Base-by-base conservation (phyloP, 345 rosid genomes). In the Fremontodendron californicum region DNA sequence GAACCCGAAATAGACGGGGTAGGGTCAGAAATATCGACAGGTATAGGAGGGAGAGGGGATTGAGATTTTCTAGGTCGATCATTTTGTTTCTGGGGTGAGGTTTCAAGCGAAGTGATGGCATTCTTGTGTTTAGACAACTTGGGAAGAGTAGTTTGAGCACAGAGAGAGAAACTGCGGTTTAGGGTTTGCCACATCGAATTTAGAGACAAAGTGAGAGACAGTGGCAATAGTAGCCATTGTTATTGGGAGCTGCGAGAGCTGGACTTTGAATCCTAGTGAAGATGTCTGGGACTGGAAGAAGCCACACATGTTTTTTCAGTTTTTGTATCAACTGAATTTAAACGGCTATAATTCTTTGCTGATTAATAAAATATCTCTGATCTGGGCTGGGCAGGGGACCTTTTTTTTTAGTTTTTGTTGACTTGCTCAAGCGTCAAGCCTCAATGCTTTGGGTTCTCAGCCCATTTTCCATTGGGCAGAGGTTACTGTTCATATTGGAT, bases 61-160 rank as follows among this genome's bases (percentile, higher is more conserved):
- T 61, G 74, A 37, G 67, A 11, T 40, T 75, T 33, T 13, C 19
- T 62, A 23, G 75, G 58, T 33, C 76, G 63, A 45, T 37, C 16
- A 11, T 60, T 31, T 1, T 76, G 81, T 9, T 68, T 51, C 15
- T 11, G 66, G 16, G 88, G 76, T 40, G 87, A 81, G 48, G 75
- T 75, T 3, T 81, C 77, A 27, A 77, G 76, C 40, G 88, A 33
- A 43, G 81, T 29, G 31, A 65, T 68, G 75, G 63, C 25, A 29
- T 80, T 80, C 54, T 84, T 82, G 49, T 60, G 79, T 66, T 86
- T 71, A 0, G 87, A 67, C 12, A 89, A 84, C 81, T 78, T 85
- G 45, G 63, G 73, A 18, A 48, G 33, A 62, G 79, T 71, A 71
- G 69, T 31, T 0, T 78, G 79, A 37, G 71, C 46, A 58, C 84